Base-by-base conservation (phyloP, 345 rosid genomes). In the Arabis alpina region DNA sequence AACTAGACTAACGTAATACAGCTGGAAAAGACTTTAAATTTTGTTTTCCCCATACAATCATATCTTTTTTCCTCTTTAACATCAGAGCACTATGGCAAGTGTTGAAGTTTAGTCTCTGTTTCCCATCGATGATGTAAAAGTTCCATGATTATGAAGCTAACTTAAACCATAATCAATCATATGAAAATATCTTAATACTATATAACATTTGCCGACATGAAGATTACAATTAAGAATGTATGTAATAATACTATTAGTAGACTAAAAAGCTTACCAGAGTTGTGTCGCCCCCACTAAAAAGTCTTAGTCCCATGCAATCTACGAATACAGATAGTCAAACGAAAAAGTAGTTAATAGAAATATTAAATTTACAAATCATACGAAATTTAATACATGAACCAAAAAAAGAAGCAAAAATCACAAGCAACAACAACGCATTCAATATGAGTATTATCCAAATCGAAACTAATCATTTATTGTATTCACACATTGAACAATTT, bases 231-330 rank as follows among this genome's bases (percentile, higher is more conserved):
- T 13, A 37, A 49, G 36, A 39, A 68, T 24, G 24, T 13, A 42
- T 36, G 30, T 10, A 12, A 8, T 64, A 45, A 1, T 77, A 41
- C 71, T 27, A 24, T 37, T 6, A 34, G 6, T 34, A 34, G 37
- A 34, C 8, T 6, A 24, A 13, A n/a, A 25, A 71, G 52, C 83
- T 79, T 69, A 92, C 98, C 89, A 79, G 76, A 66, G 91, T 77
- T 12, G 86, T 68, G 79, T 86, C 88, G 50, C 81, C 76, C 79
- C 88, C 89, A 74, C 94, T 72, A 65, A 86, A 81, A 55, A 88
- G 48, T 66, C 88, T 80, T 74, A 89, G 76, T 72, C 87, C 84
- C 19, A 81, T 73, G 79, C 98, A 92, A 49, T 84, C 98, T 89
- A 84, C 71, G 70, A 66, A 66, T 8, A 54, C 40, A 66, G 45